Conservation (phyloP, 208 protist genomes). For the Trypanosoma grayi region DNA sequence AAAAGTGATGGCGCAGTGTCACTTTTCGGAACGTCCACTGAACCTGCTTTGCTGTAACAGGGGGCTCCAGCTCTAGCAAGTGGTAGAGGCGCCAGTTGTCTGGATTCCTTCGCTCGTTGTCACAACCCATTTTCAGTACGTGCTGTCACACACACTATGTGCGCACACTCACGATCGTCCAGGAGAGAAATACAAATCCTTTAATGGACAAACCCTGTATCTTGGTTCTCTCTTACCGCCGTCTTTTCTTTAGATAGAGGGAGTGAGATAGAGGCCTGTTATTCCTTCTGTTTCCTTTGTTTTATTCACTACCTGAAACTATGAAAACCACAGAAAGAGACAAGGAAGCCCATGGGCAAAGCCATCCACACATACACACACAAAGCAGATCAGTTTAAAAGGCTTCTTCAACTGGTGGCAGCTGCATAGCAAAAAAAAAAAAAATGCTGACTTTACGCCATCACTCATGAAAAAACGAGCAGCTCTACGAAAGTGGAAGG, state of each 20-base stretch:
- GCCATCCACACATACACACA: no score
- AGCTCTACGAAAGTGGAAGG: constrained; percentile 2
- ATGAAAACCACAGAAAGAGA: constrained; percentile 21
- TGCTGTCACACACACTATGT: no score
- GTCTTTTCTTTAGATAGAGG: constrained; percentile 10
- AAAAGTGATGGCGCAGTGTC: constrained; percentile 85
- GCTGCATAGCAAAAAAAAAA: no score
- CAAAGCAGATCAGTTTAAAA: no score
- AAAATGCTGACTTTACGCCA: no score
- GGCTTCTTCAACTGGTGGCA: no score
- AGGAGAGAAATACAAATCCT: no score
- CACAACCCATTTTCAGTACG: constrained; percentile 8
- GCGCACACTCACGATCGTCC: no score
- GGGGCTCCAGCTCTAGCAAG: constrained; percentile 70
- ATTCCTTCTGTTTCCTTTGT: constrained; percentile 5
- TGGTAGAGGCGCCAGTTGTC: constrained; percentile 83
- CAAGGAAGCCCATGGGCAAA: no score
- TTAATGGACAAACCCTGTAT: background rate
- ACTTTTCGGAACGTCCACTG: constrained; percentile 86
- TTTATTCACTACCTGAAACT: no score
- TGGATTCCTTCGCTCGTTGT: constrained; percentile 8
- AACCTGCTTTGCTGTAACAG: constrained; percentile 69
- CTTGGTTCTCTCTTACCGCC: background rate
- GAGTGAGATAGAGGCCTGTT: no score
- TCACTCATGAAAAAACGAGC: no score